Base-by-base conservation (phyloP, 768 basidiomycete genomes). In the Lentinula lateritia region DNA sequence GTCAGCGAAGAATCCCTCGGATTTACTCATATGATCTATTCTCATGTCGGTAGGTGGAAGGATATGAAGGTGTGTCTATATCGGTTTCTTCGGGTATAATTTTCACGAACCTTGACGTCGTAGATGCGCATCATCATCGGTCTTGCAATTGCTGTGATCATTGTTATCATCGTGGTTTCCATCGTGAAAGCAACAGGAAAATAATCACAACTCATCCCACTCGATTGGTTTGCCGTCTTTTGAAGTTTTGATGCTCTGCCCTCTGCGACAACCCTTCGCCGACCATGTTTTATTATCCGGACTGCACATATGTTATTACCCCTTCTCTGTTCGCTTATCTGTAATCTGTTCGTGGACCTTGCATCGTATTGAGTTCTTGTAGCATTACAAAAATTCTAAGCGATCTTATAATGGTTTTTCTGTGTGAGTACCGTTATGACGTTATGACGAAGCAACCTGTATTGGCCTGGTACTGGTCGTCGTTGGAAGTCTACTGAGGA, bases 111-210 rank as follows among this genome's bases (percentile, higher is more conserved):
- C 35, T 58, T 45, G 42, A 62, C 58, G 39, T 23, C 9, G 34
- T 62, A 95, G 92, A 97, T 97, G 96, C 87, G 95, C 76, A 88
- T 98, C 75, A 94, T 98, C 75, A 97, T 99, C 68, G 92, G 89
- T 61, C 81, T 90, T 50, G 93, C 91, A 58, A 89, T 99, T 68
- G 83, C 83, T 53, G 85, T 99, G 61, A 91, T 99, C 72, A 83
- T 98, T 66, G 80, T 95, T 73, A 95, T 99, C 78, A 96, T 99
- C 71, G 89, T 98, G 67, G 93, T 98, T 58, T 92, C 92, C 35
- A 87, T 98, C 69, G 91, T 97, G 71, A 94, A 93, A 78, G 85
- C 93, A 71, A 90, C 88, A 66, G 55, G 55, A 43, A 73, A 84
- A 62, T 60, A 20, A 52, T 16, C 45, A 13, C 16, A 9, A 28